Conservation (phyloP, 2,329 filamentous ascomycete species). For the Drechslerella dactyloides region DNA sequence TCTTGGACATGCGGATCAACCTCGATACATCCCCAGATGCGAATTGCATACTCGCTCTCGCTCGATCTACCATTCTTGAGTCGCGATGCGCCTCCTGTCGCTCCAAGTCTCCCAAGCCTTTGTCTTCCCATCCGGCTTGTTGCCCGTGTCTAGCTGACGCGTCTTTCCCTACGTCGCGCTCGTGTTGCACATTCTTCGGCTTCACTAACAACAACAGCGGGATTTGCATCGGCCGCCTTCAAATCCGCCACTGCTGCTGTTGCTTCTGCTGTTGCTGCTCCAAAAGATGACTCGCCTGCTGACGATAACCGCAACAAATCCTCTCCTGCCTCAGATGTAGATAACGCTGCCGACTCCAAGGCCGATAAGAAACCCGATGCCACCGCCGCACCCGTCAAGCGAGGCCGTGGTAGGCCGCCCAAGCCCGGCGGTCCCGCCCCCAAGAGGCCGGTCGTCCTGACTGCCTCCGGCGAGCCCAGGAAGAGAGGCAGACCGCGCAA, state of each 20-base stretch:
- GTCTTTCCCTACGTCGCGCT: conserved; percentile 16
- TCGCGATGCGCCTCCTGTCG: neutral
- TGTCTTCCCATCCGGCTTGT: neutral
- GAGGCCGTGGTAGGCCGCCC: conserved; percentile 46
- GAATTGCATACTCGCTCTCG: too few species aligned
- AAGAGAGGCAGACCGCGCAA: conserved; percentile 49
- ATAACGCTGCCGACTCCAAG: conserved; percentile 36
- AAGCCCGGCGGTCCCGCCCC: conserved; percentile 48
- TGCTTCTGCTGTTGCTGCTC: conserved; percentile 22
- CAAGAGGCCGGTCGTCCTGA: conserved; percentile 43
- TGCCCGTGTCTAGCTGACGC: conserved; percentile 34
- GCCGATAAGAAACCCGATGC: conserved; percentile 11
- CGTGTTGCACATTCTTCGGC: conserved; percentile 10
- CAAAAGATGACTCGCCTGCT: conserved; percentile 42
- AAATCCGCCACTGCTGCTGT: conserved; percentile 47
- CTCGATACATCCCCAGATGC: too few species aligned
- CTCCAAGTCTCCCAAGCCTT: conserved; percentile 1
- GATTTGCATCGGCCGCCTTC: conserved; percentile 44
- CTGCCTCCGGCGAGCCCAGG: conserved; percentile 44
- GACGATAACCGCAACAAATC: conserved; percentile 25
- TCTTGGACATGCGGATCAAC: too few species aligned
- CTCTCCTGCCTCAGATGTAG: conserved; percentile 39
- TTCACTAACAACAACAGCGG: conserved; percentile 18
- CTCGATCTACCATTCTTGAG: too few species aligned
- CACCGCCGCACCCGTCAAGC: conserved; percentile 31